Evolutionary conservation across 2,329 filamentous ascomycete genomes (phyloP).

Genomic region (Stemphylium lycopersici): DNA sequence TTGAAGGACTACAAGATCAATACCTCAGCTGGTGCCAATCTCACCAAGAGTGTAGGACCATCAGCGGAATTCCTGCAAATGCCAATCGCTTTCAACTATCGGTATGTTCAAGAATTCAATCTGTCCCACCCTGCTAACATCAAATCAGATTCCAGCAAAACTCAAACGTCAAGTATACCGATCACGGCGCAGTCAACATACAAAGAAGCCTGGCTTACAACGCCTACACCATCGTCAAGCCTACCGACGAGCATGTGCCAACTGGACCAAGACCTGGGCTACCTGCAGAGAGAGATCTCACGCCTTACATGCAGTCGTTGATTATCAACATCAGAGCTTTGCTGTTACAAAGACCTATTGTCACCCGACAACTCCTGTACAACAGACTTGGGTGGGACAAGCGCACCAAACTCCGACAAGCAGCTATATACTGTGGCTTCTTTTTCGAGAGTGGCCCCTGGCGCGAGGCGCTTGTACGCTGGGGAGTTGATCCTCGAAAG

Average conservation of each 20-base stretch:
- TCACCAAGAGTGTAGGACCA: conserved; percentile 74
- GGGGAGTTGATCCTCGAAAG: conserved; percentile 82
- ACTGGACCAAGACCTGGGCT: conserved; percentile 64
- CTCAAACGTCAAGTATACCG: conserved; percentile 68
- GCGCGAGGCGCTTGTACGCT: conserved; percentile 83
- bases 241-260: conserved; percentile 68
- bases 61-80: conserved; percentile 79
- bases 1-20: conserved; percentile 66
- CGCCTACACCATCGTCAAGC: conserved; percentile 60
- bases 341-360: conserved; percentile 78
- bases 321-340: conserved; percentile 68
- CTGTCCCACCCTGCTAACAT: background rate
- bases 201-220: conserved; percentile 34
- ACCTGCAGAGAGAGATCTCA: conserved; percentile 55
- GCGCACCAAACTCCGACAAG: conserved; percentile 68
- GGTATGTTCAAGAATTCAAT: conserved; percentile 39
- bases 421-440: conserved; percentile 84
- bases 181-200: conserved; percentile 48
- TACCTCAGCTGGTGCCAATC: conserved; percentile 56
- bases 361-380: conserved; percentile 81
- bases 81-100: conserved; percentile 71
- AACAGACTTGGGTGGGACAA: conserved; percentile 69
- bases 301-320: conserved; percentile 67
- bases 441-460: conserved; percentile 93
- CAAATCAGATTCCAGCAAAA: conserved; percentile 78